Evolutionary conservation across 179 eudicot genomes (phyloP).

Genomic region (Monotropa hypopitys): DNA sequence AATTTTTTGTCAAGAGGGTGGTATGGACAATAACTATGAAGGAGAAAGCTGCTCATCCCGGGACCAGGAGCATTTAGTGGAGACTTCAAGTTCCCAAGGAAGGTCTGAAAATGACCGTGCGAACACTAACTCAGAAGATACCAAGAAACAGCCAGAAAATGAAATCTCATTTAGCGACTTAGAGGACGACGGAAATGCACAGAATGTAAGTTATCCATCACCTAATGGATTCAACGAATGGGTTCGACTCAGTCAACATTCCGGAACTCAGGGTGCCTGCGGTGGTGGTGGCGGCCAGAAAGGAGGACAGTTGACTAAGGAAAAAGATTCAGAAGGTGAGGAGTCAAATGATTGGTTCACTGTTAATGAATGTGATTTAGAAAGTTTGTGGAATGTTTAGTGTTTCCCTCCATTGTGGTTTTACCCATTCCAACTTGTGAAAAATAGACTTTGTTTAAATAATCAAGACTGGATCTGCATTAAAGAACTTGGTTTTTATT

Average conservation of each 20-base stretch:
- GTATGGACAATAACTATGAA: slow-evolving; percentile 4
- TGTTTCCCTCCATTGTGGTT: background rate
- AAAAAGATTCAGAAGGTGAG: slow-evolving; percentile 55
- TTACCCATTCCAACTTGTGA: background rate
- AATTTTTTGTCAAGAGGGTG: slow-evolving; percentile 11
- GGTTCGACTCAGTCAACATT: slow-evolving; percentile 33
- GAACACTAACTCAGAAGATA: slow-evolving; percentile 7
- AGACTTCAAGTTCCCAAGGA: slow-evolving; percentile 9
- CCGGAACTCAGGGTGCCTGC: slow-evolving; percentile 10
- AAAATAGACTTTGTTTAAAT: background rate
- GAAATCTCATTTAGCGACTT: slow-evolving; percentile 65
- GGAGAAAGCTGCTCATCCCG: slow-evolving; percentile 3
- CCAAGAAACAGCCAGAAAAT: slow-evolving; percentile 17
- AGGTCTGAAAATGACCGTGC: slow-evolving; percentile 14
- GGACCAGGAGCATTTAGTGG: slow-evolving; percentile 6
- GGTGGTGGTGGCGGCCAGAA: slow-evolving; percentile 16
- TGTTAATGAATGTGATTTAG: slow-evolving; percentile 52
- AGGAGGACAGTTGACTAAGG: slow-evolving; percentile 23
- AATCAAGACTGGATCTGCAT: background rate
- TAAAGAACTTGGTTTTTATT: background rate
- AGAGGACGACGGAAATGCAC: slow-evolving; percentile 39
- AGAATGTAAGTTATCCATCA: slow-evolving; percentile 21
- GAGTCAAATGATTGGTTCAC: slow-evolving; percentile 64
- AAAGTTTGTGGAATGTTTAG: slow-evolving; percentile 10
- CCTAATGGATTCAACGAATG: slow-evolving; percentile 41